Conservation (phyloP, 2,329 filamentous ascomycete species). For the Ophiostoma australiae region DNA sequence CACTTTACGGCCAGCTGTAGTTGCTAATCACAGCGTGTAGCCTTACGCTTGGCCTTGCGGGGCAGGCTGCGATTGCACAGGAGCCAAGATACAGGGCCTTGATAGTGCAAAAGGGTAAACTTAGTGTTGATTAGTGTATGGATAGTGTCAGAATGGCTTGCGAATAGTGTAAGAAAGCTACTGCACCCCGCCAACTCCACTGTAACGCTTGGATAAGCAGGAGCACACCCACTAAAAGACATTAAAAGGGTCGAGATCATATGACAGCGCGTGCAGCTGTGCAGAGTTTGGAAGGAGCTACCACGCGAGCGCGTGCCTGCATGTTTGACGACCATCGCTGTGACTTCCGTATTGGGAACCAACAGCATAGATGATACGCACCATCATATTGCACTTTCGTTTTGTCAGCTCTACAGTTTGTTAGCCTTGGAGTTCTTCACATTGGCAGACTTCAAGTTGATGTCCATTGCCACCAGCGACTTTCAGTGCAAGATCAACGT, state of each 20-base stretch:
- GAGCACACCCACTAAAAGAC: neutral
- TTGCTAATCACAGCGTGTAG: neutral
- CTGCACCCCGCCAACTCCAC: slow-evolving; percentile 10
- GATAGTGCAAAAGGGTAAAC: neutral
- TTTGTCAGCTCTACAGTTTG: neutral
- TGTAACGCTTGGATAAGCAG: neutral
- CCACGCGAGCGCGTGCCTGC: neutral
- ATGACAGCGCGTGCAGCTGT: neutral
- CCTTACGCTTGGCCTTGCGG: slow-evolving; percentile 11
- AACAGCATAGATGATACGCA: neutral
- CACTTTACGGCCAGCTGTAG: neutral
- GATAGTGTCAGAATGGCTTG: neutral
- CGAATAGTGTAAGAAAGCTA: neutral
- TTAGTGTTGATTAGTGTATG: neutral
- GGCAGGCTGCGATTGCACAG: neutral
- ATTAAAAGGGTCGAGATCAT: neutral
- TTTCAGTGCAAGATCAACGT: neutral
- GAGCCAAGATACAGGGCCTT: slow-evolving; percentile 11
- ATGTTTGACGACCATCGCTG: neutral
- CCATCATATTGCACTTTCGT: neutral
- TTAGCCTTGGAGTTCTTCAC: neutral
- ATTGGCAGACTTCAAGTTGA: neutral
- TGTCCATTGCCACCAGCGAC: neutral
- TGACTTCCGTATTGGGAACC: slow-evolving; percentile 9
- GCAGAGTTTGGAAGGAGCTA: neutral